Conservation (phyloP, 2,329 filamentous ascomycete genomes). For the Diplodia corticola region DNA sequence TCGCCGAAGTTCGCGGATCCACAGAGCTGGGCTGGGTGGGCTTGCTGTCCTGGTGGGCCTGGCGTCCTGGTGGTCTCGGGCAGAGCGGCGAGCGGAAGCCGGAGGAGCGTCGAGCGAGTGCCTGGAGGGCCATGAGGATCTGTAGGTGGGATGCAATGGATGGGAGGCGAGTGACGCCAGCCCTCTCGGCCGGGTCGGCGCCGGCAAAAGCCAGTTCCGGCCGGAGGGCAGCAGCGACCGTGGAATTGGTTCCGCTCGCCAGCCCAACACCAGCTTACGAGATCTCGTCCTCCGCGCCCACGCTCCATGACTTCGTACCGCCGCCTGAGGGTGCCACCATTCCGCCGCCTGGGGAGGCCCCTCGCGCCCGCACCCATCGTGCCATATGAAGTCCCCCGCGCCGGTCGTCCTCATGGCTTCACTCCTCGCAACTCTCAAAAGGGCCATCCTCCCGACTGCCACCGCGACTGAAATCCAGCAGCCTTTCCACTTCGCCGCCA, state of each 20-base stretch:
- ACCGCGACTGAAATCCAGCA: conserved; percentile 1
- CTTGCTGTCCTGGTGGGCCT: too few relatives aligned
- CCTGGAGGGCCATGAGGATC: not conserved
- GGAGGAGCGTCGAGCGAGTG: too few relatives aligned
- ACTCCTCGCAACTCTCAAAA: conserved; percentile 3
- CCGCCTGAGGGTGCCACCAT: not conserved
- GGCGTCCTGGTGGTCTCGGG: too few relatives aligned
- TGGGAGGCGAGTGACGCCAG: too few relatives aligned
- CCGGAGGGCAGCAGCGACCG: not conserved
- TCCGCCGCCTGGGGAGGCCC: not conserved
- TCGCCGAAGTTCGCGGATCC: too few relatives aligned
- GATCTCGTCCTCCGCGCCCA: not conserved
- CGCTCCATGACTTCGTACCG: not conserved
- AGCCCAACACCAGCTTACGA: conserved; percentile 10
- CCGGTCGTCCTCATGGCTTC: conserved; percentile 15
- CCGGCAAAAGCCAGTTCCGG: not conserved
- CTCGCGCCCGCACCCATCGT: not conserved
- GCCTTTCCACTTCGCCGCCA: conserved; percentile 18
- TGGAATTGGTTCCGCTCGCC: conserved; percentile 5
- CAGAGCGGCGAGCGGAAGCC: too few relatives aligned
- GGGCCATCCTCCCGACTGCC: not conserved
- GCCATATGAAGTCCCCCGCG: conserved; percentile 13
- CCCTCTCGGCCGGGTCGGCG: not conserved
- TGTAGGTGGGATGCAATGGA: too few relatives aligned
- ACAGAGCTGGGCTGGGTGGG: too few relatives aligned